phyloP scores from a whole-genome alignment of 768 basidiomycete genomes.

The Mycena vulgaris region DNA sequence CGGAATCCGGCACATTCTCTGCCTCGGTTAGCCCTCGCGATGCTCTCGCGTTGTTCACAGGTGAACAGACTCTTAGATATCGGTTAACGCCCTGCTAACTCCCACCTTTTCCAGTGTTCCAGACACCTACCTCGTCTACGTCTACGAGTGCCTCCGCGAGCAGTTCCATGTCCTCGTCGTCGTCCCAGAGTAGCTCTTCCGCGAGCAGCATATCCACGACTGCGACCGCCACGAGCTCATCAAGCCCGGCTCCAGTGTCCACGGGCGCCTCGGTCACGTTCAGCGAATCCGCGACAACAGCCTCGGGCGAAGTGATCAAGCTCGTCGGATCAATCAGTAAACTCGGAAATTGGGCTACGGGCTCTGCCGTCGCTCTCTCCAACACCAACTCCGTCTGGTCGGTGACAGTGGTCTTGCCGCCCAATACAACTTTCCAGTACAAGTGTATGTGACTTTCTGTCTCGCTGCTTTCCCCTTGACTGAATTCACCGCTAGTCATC shows the following conservation, averaged over 20 bases:
- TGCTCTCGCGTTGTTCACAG: conserved; percentile 37
- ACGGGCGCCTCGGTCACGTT: conserved; percentile 29
- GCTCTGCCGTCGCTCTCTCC: conserved; percentile 22
- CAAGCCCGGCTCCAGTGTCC: conserved; percentile 4
- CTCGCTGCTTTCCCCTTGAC: neutral
- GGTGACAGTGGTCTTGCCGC: conserved; percentile 21
- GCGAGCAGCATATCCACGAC: too few relatives aligned
- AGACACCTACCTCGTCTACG: too few relatives aligned
- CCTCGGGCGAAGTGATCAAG: conserved; percentile 21
- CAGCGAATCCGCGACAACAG: conserved; percentile 24
- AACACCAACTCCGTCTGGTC: conserved; percentile 31
- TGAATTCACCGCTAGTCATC: conserved; percentile 20
- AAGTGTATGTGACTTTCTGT: conserved; percentile 21
- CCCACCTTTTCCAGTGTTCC: neutral
- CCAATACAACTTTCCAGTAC: conserved; percentile 34
- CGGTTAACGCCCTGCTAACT: neutral
- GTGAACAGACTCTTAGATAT: neutral
- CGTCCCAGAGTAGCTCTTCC: too few relatives aligned
- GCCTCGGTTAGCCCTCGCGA: conserved; percentile 39
- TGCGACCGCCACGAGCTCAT: conserved; percentile 2
- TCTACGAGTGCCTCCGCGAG: neutral
- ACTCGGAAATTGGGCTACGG: conserved; percentile 31
- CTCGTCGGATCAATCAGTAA: conserved; percentile 29
- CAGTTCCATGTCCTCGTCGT: neutral
- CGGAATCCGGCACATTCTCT: conserved; percentile 33